Evolutionary conservation across 73 alveolate species (phyloP).

Genomic region (Tetrahymena thermophila): DNA sequence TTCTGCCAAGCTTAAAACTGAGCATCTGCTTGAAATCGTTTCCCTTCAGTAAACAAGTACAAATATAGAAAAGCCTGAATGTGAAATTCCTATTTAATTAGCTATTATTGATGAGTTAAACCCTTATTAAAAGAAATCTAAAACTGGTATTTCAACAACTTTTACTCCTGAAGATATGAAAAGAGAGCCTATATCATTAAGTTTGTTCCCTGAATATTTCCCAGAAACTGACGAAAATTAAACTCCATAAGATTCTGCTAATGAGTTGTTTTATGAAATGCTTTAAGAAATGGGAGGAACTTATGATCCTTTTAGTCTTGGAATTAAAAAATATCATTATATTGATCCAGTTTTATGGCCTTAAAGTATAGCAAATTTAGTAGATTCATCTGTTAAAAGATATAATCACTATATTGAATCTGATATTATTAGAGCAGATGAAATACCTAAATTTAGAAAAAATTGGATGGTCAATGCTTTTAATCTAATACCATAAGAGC

Average conservation of each 20-base stretch:
- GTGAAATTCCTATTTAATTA: conserved; percentile 48
- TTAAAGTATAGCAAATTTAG: conserved; percentile 60
- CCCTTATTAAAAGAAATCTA: conserved; percentile 57
- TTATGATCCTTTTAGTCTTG: conserved; percentile 72
- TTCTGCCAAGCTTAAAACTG: conserved; percentile 77
- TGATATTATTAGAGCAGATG: conserved; percentile 76
- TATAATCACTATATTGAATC: conserved; percentile 75
- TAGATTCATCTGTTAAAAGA: conserved; percentile 69
- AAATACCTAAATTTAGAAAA: conserved; percentile 74
- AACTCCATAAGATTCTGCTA: conserved; percentile 45
- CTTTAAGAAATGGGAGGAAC: conserved; percentile 32
- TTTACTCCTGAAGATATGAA: conserved; percentile 59
- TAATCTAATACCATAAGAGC: conserved; percentile 59
- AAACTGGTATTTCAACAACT: conserved; percentile 56
- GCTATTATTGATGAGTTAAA: conserved; percentile 60
- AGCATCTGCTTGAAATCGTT: conserved; percentile 77
- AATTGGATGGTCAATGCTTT: conserved; percentile 80
- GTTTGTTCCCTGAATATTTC: conserved; percentile 57
- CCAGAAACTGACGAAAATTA: conserved; percentile 51
- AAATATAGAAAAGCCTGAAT: conserved; percentile 32
- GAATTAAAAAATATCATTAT: conserved; percentile 59
- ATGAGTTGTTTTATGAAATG: conserved; percentile 7
- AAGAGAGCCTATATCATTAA: conserved; percentile 67
- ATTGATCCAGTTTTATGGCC: conserved; percentile 69
- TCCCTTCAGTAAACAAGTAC: conserved; percentile 71